phyloP scores from a whole-genome alignment of 495 filamentous ascomycete genomes.

The Glarea lozoyensis region DNA sequence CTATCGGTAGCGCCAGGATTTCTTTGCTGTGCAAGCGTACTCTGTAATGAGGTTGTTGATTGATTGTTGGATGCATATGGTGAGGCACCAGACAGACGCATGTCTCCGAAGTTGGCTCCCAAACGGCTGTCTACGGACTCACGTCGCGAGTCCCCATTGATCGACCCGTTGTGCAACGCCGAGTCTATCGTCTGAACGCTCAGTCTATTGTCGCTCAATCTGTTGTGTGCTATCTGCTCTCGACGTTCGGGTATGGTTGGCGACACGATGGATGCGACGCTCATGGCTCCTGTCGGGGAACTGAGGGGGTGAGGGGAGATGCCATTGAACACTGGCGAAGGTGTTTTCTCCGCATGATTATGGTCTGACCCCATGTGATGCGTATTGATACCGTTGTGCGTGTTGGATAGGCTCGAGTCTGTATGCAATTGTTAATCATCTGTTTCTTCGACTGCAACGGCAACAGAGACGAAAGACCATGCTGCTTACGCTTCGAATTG shows the following conservation, averaged over 20 bases:
- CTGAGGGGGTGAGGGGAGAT: constrained; percentile 9
- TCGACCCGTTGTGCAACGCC: constrained; percentile 2
- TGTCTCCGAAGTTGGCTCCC: constrained; percentile 58
- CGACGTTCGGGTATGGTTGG: constrained; percentile 35
- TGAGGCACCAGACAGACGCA: constrained; percentile 58
- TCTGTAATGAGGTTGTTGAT: constrained; percentile 64
- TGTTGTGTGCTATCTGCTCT: constrained; percentile 13
- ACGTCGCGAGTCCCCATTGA: constrained; percentile 44
- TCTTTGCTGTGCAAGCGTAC: constrained; percentile 39
- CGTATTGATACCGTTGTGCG: neutral
- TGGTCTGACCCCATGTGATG: neutral
- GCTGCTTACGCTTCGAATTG: constrained; percentile 5
- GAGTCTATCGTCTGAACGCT: constrained; percentile 25
- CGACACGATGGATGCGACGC: constrained; percentile 47
- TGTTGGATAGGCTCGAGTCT: constrained; percentile 2
- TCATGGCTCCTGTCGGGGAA: constrained; percentile 31
- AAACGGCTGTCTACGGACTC: constrained; percentile 74
- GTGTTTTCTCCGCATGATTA: neutral
- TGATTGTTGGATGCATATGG: constrained; percentile 71
- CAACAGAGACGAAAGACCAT: neutral
- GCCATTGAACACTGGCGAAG: constrained; percentile 3
- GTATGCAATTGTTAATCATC: neutral
- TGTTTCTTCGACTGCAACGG: neutral
- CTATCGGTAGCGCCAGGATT: constrained; percentile 33
- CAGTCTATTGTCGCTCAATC: constrained; percentile 26